A percentile compares a stretch with the other conserved stretches of the same genome.
Evolutionary conservation across 768 basidiomycete genomes (phyloP).

Genomic region (Pisolithus tinctorius): DNA sequence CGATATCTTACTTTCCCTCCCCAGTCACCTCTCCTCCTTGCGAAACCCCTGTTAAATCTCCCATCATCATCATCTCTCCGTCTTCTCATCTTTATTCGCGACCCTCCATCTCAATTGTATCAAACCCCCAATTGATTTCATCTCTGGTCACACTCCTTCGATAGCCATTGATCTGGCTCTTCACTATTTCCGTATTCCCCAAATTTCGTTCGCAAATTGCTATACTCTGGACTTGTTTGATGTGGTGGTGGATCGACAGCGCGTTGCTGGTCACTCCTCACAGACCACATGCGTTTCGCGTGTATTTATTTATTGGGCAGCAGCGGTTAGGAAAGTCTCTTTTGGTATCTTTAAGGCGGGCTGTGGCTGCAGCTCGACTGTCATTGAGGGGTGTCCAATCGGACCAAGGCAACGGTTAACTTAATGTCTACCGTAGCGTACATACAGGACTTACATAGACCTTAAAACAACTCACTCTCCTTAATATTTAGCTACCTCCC

Average conservation of each 20-base stretch:
- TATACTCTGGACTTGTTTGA: neutral
- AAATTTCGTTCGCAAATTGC: slow-evolving; percentile 14
- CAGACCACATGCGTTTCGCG: neutral
- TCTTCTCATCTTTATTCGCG: neutral
- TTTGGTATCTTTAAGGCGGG: neutral
- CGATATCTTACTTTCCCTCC: neutral
- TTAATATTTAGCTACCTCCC: neutral
- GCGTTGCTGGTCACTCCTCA: neutral
- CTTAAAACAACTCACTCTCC: neutral
- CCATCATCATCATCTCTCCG: neutral
- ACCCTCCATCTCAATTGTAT: neutral
- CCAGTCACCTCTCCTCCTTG: neutral
- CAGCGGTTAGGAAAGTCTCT: neutral
- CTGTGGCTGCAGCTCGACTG: neutral
- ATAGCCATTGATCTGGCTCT: slow-evolving; percentile 8
- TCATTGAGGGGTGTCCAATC: neutral
- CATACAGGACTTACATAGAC: neutral
- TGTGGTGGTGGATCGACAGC: neutral
- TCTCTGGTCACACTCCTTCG: neutral
- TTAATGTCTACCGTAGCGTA: neutral
- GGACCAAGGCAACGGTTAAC: neutral
- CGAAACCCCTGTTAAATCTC: neutral
- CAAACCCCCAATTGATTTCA: neutral
- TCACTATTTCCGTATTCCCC: neutral
- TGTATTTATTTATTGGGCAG: neutral